Evolutionary conservation across 257 asterid genomes (phyloP), one percentile per base, ranked within the genome.

Genomic region (Jacaranda copaia): DNA sequence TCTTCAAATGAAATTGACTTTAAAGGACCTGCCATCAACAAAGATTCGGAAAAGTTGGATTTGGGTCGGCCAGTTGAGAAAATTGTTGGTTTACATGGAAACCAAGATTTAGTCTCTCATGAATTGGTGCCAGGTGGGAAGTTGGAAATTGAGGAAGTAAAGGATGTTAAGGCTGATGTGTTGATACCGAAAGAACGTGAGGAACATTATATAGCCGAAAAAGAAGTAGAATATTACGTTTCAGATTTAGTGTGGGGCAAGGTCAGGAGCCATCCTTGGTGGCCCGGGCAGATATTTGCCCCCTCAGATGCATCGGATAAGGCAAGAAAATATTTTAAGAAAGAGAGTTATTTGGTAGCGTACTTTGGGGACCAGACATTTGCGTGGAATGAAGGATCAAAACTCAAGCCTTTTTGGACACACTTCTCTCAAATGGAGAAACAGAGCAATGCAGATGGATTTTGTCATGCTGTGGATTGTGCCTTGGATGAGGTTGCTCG

Each of bases 251-350:
- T 94, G 51, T 94, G 98, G 98, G 97, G 93, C 59, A 94, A 94
- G 85, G 98, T 94, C 46, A 89, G 81, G 81, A 75, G 95, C 81
- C 97, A 94, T 86, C 97, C 97, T 4, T 94, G 98, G 98, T 94
- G 98, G 97, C 98, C 98, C 43, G 98, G 97, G 35, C 93, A 88
- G 86, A 82, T 94, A 79, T 79, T 89, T 77, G 85, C 82, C 49
- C 88, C 96, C 63, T 81, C 87, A 12, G 89, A 85, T 74, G 96
- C 97, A 64, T 85, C 98, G 0, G 75, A 82, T 60, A 82, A 79
- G 62, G 96, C 94, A 39, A 73, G 42, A 76, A 87, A 65, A 57
- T 66, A 87, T 81, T 77, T 51, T 5, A 89, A 85, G 88, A 83
- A 60, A 49, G 84, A 82, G 12, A 68, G 88, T 57, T 84, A 92